Evolutionary conservation across 2,329 filamentous ascomycete genomes (phyloP).

Genomic region (Talaromyces rugulosus): DNA sequence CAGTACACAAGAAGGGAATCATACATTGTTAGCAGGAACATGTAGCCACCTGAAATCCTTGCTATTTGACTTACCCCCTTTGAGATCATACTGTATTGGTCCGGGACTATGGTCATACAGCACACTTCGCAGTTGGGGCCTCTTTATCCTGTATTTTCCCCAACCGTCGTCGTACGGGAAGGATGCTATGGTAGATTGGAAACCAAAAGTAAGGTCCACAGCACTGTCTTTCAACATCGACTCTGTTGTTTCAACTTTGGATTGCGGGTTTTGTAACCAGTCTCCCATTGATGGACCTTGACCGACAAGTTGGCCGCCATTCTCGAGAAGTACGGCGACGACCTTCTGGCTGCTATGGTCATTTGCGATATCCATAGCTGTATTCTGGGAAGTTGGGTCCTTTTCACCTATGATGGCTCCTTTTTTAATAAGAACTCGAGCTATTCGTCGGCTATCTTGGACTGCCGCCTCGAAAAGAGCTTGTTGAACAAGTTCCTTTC

Average conservation of each 20-base stretch:
- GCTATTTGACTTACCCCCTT: not conserved
- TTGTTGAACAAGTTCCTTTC: not conserved
- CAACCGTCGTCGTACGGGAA: not conserved
- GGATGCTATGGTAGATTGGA: not conserved
- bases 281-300: not conserved
- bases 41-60: not conserved
- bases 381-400: not conserved
- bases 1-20: not conserved
- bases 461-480: not conserved
- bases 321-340: not conserved
- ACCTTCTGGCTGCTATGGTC: not conserved
- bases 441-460: not conserved
- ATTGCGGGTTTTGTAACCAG: not conserved
- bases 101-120: not conserved
- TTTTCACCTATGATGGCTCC: not conserved
- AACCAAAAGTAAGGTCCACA: not conserved
- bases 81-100: not conserved
- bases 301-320: not conserved
- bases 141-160: not conserved
- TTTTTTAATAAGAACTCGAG: not conserved
- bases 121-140: not conserved
- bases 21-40: not conserved
- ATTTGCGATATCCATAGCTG: not conserved
- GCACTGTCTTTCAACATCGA: not conserved
- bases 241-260: not conserved